phyloP scores from a whole-genome alignment of 257 asterid genomes.

The Schizonepeta tenuifolia region DNA sequence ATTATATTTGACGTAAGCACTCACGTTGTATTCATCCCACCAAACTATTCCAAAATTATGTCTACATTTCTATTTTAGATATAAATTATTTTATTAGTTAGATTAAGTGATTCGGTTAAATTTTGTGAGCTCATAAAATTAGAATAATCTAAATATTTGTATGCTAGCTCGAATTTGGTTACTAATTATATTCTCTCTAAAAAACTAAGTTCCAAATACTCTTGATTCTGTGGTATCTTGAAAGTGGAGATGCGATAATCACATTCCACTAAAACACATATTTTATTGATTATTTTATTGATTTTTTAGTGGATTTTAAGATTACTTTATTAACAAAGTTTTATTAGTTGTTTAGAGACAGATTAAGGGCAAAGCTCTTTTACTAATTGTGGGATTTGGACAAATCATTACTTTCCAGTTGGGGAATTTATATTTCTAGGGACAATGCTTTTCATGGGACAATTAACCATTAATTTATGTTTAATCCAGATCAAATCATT shows the following conservation, averaged over 20 bases:
- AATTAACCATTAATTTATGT: constrained; percentile 14
- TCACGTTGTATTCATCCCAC: too few relatives aligned
- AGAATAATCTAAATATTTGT: too few relatives aligned
- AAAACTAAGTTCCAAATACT: not conserved
- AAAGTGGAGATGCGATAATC: constrained; percentile 1
- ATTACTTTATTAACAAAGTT: not conserved
- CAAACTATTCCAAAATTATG: too few relatives aligned
- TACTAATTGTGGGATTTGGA: constrained; percentile 32
- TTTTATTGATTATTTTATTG: not conserved
- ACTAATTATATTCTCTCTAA: too few relatives aligned
- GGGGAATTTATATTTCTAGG: constrained; percentile 12
- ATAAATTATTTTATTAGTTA: too few relatives aligned
- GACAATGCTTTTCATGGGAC: constrained; percentile 31
- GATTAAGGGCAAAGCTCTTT: constrained; percentile 16
- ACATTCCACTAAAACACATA: constrained; percentile 15
- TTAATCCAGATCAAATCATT: constrained; percentile 24
- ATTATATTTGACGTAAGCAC: too few relatives aligned
- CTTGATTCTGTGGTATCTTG: constrained; percentile 19
- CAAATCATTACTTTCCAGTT: constrained; percentile 43
- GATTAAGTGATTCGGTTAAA: too few relatives aligned
- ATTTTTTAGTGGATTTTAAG: constrained; percentile 8
- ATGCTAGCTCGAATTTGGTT: too few relatives aligned
- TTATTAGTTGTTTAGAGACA: constrained; percentile 20
- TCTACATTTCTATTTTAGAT: too few relatives aligned
- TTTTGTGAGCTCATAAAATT: too few relatives aligned